Percentiles rank a stretch among this genome's conserved stretches.
These are phyloP conservation scores for Pythium folliculosum DNA, from an alignment of 352 stramenopile genomes.

Conservation along the genomic window DNA sequence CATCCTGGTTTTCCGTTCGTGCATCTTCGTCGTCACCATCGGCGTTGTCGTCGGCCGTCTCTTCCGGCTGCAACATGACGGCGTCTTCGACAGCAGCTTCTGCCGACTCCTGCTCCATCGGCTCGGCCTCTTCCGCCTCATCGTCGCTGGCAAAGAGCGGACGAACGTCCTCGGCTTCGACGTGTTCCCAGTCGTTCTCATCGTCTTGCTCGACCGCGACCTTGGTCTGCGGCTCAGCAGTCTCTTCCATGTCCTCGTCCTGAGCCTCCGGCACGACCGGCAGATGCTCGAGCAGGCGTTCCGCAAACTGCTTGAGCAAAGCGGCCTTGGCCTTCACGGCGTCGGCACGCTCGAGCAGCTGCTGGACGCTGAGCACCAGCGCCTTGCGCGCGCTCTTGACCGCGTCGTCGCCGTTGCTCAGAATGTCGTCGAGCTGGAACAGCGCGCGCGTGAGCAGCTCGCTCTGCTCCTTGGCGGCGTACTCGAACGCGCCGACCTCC, in stretches of 20 bases:
- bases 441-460: conserved; percentile 63
- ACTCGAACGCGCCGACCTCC: conserved; percentile 62
- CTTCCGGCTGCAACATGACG: conserved; percentile 1
- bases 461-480: conserved; percentile 55
- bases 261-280: conserved; percentile 4
- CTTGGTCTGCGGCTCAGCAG: conserved; percentile 19
- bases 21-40: conserved; percentile 10
- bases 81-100: not conserved
- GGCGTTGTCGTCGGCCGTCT: not conserved
- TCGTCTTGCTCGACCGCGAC: conserved; percentile 3
- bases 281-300: conserved; percentile 29
- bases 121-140: conserved; percentile 20
- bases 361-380: conserved; percentile 51
- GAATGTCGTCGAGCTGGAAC: conserved; percentile 58
- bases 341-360: conserved; percentile 46
- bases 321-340: conserved; percentile 41
- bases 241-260: not conserved
- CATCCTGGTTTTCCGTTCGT: conserved; percentile 29
- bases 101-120: not conserved
- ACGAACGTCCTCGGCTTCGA: not conserved
- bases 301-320: conserved; percentile 49
- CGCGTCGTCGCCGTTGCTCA: conserved; percentile 54
- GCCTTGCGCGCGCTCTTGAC: conserved; percentile 59
- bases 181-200: conserved; percentile 13
- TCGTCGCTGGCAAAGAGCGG: conserved; percentile 20